Percentiles rank a stretch among this genome's conserved stretches.
Conservation (phyloP, 176 grass and related monocot genomes). For the Oryza meridionalis region DNA sequence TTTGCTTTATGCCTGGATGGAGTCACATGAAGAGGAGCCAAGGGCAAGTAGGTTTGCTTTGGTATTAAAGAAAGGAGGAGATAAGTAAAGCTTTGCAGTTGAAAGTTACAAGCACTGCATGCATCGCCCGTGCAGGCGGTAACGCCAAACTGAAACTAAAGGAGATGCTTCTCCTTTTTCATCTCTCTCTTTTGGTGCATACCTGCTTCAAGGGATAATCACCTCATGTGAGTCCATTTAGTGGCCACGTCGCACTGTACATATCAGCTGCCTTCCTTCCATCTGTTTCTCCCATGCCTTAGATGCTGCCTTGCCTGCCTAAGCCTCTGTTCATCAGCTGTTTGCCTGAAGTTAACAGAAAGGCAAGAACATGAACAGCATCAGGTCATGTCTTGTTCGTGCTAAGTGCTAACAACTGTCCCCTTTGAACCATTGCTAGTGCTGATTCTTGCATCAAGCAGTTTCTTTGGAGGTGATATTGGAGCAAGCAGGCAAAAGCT, state of each 20-base stretch:
- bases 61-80: slow-evolving; percentile 45
- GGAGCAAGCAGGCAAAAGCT: neutral
- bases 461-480: too few species aligned
- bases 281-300: slow-evolving; percentile 43
- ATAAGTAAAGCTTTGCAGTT: slow-evolving; percentile 36
- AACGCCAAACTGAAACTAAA: slow-evolving; percentile 46
- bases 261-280: slow-evolving; percentile 23
- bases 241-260: slow-evolving; percentile 41
- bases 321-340: slow-evolving; percentile 27
- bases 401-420: slow-evolving; percentile 31
- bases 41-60: slow-evolving; percentile 26
- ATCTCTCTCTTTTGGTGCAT: slow-evolving; percentile 35
- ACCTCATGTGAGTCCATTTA: slow-evolving; percentile 54
- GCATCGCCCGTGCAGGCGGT: slow-evolving; percentile 48
- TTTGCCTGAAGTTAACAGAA: slow-evolving; percentile 8
- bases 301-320: neutral
- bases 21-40: slow-evolving; percentile 39
- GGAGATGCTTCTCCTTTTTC: slow-evolving; percentile 40
- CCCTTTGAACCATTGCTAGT: slow-evolving; percentile 42
- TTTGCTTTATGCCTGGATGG: slow-evolving; percentile 47
- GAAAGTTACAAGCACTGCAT: slow-evolving; percentile 48
- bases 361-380: slow-evolving; percentile 19
- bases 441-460: neutral
- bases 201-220: slow-evolving; percentile 23
- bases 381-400: slow-evolving; percentile 40